phyloP scores from a whole-genome alignment of 306 rosid genomes.

The Gastrolobium villosum region DNA sequence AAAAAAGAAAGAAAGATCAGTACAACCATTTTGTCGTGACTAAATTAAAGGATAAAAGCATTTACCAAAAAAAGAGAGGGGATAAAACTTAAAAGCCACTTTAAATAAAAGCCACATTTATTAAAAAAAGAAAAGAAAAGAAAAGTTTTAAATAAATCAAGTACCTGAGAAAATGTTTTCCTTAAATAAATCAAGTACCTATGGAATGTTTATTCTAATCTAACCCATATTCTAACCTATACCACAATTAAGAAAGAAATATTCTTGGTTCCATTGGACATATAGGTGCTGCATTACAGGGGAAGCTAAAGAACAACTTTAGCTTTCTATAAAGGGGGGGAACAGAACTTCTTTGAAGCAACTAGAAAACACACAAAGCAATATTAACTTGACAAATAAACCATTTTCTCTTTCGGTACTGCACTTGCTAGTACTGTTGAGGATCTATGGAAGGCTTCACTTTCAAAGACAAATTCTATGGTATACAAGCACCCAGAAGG shows the following conservation, averaged over 20 bases:
- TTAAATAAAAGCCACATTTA: no score
- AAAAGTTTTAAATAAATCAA: no score
- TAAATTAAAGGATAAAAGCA: background rate
- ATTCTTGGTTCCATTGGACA: conserved; percentile 5
- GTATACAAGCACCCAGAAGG: conserved; percentile 15
- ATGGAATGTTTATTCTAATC: background rate
- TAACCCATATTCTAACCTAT: no score
- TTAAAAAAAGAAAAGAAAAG: no score
- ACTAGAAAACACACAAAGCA: background rate
- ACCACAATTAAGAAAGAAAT: conserved; percentile 21
- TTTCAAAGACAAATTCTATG: conserved; percentile 27
- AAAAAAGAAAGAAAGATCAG: no score
- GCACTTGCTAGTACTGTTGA: background rate
- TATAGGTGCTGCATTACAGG: background rate
- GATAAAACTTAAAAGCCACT: no score
- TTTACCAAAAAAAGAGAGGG: no score
- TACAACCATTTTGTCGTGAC: no score
- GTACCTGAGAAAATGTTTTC: no score
- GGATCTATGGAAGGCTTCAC: conserved; percentile 39
- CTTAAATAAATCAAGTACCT: background rate
- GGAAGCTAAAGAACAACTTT: conserved; percentile 21
- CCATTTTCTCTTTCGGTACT: background rate
- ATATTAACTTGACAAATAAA: background rate
- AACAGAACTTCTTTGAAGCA: background rate
- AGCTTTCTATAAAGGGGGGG: conserved; percentile 9